Conservation (phyloP, 2,329 filamentous ascomycete genomes). For the Arthrobotrys entomopaga region DNA sequence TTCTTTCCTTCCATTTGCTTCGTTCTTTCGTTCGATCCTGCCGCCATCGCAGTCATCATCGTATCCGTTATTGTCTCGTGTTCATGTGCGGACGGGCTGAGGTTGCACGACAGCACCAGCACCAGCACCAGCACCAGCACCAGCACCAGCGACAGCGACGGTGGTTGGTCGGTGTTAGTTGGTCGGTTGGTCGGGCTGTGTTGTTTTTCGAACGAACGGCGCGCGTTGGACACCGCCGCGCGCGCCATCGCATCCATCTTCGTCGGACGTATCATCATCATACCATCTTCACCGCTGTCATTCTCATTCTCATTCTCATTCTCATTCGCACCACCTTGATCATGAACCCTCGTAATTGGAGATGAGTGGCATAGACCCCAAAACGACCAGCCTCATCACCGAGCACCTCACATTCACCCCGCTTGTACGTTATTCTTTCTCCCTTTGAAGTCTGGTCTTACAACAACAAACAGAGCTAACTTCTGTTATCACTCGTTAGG, state of each 20-base stretch:
- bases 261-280: too few species aligned
- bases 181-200: too few species aligned
- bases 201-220: background rate
- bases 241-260: background rate
- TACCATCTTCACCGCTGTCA: background rate
- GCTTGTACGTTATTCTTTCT: constrained; percentile 70
- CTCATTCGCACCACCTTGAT: constrained; percentile 9
- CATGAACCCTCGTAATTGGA: constrained; percentile 36
- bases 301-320: background rate
- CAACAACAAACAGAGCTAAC: constrained; percentile 9
- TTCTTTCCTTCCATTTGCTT: too few species aligned
- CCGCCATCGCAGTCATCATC: too few species aligned
- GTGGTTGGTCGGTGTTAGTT: too few species aligned
- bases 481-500: constrained; percentile 66
- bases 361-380: constrained; percentile 52
- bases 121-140: background rate
- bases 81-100: too few species aligned
- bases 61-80: too few species aligned
- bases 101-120: background rate
- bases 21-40: too few species aligned
- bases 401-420: constrained; percentile 97
- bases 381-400: constrained; percentile 72
- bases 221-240: background rate
- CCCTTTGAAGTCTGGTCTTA: background rate
- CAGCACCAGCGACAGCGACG: too few species aligned